Evolutionary conservation across 2,329 filamentous ascomycete species (phyloP), one percentile per base, ranked within the genome.

Genomic region (Cytospora piceae): DNA sequence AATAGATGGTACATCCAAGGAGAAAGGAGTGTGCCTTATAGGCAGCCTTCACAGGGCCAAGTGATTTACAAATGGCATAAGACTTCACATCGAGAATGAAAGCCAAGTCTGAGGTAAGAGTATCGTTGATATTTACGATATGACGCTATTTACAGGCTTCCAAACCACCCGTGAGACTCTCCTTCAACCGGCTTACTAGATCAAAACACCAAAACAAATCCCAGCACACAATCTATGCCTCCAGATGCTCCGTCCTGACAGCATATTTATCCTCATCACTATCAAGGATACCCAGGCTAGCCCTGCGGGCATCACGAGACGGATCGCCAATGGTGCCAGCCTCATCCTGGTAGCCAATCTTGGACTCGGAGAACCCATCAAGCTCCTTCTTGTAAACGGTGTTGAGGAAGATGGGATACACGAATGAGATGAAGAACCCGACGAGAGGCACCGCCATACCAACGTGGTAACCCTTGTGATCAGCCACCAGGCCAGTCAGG

Each of bases 401-500:
- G 75, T 92, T 92, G 68, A 87, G 85, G n/a, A 81, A 81, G 27
- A 85, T 42, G 0, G 85, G 81, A 67, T 88, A 88, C 0, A 81
- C 77, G 77, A 77, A 81, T 0, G 85, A 83, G 5, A 79, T 78
- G 14, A 85, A 75, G 74, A 88, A 85, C 69, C 88, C 87, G 65
- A 73, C 69, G 42, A 89, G 72, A 0, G 89, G 89, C 0, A 92
- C 87, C 17, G 85, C 78, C 85, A 92, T 89, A 5, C 86, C 86
- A 52, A 85, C 78, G 0, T 83, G 85, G 7, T 87, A 89, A 37
- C 83, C 77, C 66, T 86, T 80, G 59, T 78, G 74, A 72, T 93
- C 90, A 7, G 88, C 85, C 2, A 88, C 88, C 22, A 82, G 84
- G 34, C 89, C 90, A 0, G 90, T 83, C 29, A 93, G 80, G 0